Evolutionary conservation across 2,329 filamentous ascomycete species (phyloP), one percentile per base, ranked within the genome.

Genomic region (Zalaria sp.): DNA sequence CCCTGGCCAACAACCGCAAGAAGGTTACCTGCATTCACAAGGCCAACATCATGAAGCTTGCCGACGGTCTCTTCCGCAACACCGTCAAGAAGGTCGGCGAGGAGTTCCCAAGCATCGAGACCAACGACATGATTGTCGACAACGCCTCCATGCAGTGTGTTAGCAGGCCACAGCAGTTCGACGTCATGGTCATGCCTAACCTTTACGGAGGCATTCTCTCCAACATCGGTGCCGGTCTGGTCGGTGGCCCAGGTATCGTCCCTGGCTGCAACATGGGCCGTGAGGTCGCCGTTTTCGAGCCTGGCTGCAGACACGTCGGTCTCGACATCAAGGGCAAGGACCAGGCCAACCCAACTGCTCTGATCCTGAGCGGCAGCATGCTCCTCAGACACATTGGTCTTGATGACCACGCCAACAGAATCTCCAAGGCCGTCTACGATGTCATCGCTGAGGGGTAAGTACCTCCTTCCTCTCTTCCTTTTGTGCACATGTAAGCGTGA

Each of bases 1-100:
- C 91, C 45, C 81, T 96, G 45, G 91, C 91, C 67, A 98, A 98
- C 77, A 89, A 93, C 77, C 80, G 91, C 63, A 89, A 93, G 76
- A 96, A 96, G 83, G 86, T 98, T 44, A 96, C 91, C 53, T 95
- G 89, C 73, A 96, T 98, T 63, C 91, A 98, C 82, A 98, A 98
- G 78, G 91, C 91, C 69, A 98, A 98, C 77, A 98, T 98, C 73
- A 98, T 98, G 91, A 98, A 98, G 78, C 77, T 98, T 46, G 89
- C 88, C 64, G 91, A 98, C 57, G 91, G 91, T 68, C 83, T 98
- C 44, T 98, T 98, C 85, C 83, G 91, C 65, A 89, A 81, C 71
- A 96, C 91, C 54, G 93, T 96, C 76, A 86, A 93, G 73, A 75
- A 80, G 58, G 80, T 91, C 53, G 84, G 87, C 52, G 83, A 93